Percentiles rank a stretch among this genome's conserved stretches.
Conservation (phyloP, 495 filamentous ascomycete species). For the Copromyces sp. region DNA sequence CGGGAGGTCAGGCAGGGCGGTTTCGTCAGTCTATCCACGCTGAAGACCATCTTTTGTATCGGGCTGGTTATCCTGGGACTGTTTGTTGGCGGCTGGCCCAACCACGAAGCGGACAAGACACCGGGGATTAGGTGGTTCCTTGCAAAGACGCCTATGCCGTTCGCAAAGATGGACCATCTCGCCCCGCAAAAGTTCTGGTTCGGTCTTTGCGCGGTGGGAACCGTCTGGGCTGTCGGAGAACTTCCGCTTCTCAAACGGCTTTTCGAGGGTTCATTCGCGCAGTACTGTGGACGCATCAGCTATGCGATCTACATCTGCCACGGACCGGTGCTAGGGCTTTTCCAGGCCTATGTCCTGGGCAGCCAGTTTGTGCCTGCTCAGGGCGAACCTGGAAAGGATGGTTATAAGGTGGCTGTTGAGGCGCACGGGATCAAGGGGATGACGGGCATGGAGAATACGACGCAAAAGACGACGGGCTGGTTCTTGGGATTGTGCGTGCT, state of each 20-base stretch:
- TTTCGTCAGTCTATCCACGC: not conserved
- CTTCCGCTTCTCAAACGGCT: slow-evolving; percentile 38
- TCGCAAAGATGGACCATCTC: slow-evolving; percentile 18
- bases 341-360: slow-evolving; percentile 39
- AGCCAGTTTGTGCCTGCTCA: slow-evolving; percentile 6
- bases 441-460: slow-evolving; percentile 41
- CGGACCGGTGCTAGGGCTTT: slow-evolving; percentile 43
- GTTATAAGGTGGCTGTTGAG: slow-evolving; percentile 17
- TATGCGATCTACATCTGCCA: slow-evolving; percentile 54
- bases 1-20: not conserved
- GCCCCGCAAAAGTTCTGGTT: slow-evolving; percentile 45
- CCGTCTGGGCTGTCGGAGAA: slow-evolving; percentile 47
- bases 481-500: slow-evolving; percentile 40
- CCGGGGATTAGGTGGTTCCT: slow-evolving; percentile 26
- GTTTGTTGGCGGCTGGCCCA: slow-evolving; percentile 37
- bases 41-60: slow-evolving; percentile 12
- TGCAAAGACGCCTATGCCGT: slow-evolving; percentile 25
- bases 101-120: slow-evolving; percentile 25
- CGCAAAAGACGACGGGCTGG: slow-evolving; percentile 42
- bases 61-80: slow-evolving; percentile 27
- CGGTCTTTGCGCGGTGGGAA: slow-evolving; percentile 42
- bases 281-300: slow-evolving; percentile 53
- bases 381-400: slow-evolving; percentile 11
- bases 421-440: slow-evolving; percentile 38
- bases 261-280: slow-evolving; percentile 46